Base-by-base conservation (phyloP, 2,329 filamentous ascomycete species). In the Fonsecaea erecta region DNA sequence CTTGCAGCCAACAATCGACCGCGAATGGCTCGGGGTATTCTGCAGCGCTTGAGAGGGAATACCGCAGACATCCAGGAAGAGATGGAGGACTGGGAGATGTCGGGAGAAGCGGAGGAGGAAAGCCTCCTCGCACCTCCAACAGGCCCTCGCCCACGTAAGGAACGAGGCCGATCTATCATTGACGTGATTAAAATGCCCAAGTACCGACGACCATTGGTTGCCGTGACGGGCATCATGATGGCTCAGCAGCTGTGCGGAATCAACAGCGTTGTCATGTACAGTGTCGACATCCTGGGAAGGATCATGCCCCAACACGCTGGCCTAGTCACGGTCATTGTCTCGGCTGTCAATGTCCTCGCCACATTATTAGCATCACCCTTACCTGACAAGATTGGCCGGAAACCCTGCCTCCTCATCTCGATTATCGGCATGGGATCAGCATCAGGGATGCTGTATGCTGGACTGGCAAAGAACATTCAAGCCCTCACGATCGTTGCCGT, bases 241-340 rank as follows among this genome's bases (percentile, higher is more conserved):
- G 90, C 91, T 0, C 95, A 98, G 76, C 95, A 99, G 76, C 83
- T 97, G 34, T 94, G 91, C 62, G 94, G 92, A 52, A 94, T 99
- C 80, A 99, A 99, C 84, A 94, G 90, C 64, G 94, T 98, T 74
- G 90, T 98, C 78, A 97, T 99, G 93, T 98, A 99, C 78, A 96
- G 93, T 2, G 94, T 98, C 5, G 93, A 91, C 1, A 87, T 98
- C 1, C 85, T 99, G 16, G 87, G 90, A 43, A 88, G 88, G 67
- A 85, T 98, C 2, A 85, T 98, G 0, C 91, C 92, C 3, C 86
- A 92, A 46, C 92, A 88, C 66, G 94, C 93, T 0, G 89, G 90
- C 0, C 80, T 96, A 0, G 84, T 98, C 59, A 96, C 94, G 53
- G 93, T 98, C 65, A 79, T 91, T 58, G 93, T 98, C 64, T 97